Percentiles rank a stretch among this genome's conserved stretches.
Conservation (phyloP, 192 early-diverging fungal genomes). For the Paraglomus occultum region DNA sequence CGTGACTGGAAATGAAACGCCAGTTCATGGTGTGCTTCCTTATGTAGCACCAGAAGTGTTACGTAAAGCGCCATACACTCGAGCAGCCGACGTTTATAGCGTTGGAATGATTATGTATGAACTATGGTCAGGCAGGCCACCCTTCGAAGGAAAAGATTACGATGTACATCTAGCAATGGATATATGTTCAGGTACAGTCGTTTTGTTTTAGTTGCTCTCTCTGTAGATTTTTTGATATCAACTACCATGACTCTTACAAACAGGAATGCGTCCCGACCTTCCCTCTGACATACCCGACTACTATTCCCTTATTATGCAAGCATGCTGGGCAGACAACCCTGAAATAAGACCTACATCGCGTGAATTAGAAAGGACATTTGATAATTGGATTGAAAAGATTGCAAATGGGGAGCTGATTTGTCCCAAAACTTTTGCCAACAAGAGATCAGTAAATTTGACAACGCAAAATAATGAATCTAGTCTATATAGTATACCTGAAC, state of each 20-base stretch:
- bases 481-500: no score
- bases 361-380: not conserved
- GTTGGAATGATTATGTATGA: slow-evolving; percentile 17
- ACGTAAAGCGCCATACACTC: not conserved
- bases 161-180: not conserved
- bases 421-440: no score
- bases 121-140: not conserved
- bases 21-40: not conserved
- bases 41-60: slow-evolving; percentile 10
- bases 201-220: no score
- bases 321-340: not conserved
- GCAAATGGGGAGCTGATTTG: no score
- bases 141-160: not conserved
- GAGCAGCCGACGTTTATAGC: slow-evolving; percentile 10
- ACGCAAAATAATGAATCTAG: no score
- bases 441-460: not conserved
- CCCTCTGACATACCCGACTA: not conserved
- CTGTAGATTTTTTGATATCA: no score
- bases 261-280: not conserved
- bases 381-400: no score
- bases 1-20: not conserved
- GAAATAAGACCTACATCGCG: not conserved
- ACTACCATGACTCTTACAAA: no score
- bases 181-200: not conserved
- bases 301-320: not conserved